phyloP scores from a whole-genome alignment of 2,329 filamentous ascomycete species.

The Xylaria sp. region DNA sequence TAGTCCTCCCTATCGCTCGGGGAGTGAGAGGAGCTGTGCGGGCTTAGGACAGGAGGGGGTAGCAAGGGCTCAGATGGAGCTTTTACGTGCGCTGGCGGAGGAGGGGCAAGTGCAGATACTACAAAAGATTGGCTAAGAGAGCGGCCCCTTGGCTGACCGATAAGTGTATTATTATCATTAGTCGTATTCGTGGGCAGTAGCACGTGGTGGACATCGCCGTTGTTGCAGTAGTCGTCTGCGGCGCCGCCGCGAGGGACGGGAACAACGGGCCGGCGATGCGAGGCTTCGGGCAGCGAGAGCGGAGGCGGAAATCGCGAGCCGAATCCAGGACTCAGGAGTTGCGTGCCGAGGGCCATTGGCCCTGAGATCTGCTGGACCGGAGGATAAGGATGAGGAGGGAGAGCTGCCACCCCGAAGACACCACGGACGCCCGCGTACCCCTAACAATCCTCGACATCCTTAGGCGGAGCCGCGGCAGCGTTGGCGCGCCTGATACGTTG shows the following conservation, averaged over 20 bases:
- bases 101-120: too few relatives aligned
- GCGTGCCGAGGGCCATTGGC: conserved; percentile 37
- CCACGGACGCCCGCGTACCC: conserved; percentile 52
- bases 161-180: conserved; percentile 19
- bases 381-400: too few relatives aligned
- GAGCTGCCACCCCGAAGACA: conserved; percentile 14
- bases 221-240: conserved; percentile 30
- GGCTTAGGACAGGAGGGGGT: conserved; percentile 14
- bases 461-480: conserved; percentile 44
- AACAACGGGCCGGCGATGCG: conserved; percentile 35
- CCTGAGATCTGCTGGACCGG: conserved; percentile 32
- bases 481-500: conserved; percentile 56
- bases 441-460: conserved; percentile 56
- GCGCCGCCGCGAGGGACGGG: too few relatives aligned
- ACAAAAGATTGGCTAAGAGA: conserved; percentile 20
- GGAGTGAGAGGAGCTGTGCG: conserved; percentile 20
- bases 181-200: conserved; percentile 29
- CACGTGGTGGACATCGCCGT: conserved; percentile 33
- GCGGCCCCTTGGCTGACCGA: conserved; percentile 24
- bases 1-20: conserved; percentile 34
- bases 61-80: neutral
- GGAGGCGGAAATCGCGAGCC: conserved; percentile 33
- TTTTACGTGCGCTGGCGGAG: conserved; percentile 4
- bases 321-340: conserved; percentile 30
- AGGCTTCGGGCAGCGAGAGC: conserved; percentile 34